A percentile compares a stretch with the other conserved stretches of the same genome.
Conservation (phyloP, 805 yeast species). For the Ogataea pignaliae region DNA sequence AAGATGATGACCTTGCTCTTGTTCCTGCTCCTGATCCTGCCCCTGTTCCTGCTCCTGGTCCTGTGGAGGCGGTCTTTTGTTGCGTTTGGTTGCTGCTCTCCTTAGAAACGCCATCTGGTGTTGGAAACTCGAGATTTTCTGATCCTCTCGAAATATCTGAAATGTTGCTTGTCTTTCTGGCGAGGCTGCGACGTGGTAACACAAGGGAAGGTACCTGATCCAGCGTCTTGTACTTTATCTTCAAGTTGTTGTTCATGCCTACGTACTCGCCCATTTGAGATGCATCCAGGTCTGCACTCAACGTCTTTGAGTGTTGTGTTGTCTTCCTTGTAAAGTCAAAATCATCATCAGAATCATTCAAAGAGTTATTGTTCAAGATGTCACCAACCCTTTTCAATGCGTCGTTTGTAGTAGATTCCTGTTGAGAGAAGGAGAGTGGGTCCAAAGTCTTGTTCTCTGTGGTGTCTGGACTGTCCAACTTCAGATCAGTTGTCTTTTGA, state of each 20-base stretch:
- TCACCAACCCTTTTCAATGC: neutral
- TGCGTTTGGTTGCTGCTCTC: neutral
- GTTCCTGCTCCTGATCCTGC: neutral
- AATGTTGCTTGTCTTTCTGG: neutral
- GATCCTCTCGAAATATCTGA: too few relatives aligned
- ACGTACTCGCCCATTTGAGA: constrained; percentile 17
- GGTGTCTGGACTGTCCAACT: neutral
- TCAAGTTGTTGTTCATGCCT: constrained; percentile 8
- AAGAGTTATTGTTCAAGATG: neutral
- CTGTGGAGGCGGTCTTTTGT: too few relatives aligned
- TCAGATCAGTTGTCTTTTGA: neutral
- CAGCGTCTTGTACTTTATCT: constrained; percentile 14
- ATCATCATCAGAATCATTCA: constrained; percentile 3
- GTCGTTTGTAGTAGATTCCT: neutral
- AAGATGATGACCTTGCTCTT: neutral
- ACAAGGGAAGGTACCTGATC: constrained; percentile 8
- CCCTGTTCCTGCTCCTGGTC: neutral
- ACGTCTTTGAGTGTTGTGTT: neutral
- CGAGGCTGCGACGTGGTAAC: neutral
- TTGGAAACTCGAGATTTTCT: neutral
- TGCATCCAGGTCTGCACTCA: neutral
- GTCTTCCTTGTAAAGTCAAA: neutral
- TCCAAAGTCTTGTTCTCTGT: neutral
- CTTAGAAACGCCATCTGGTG: neutral
- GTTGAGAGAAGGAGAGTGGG: neutral